A percentile compares a stretch with the other conserved stretches of the same genome.
Evolutionary conservation across 495 filamentous ascomycete genomes (phyloP).

Genomic region (Aspergillus egyptiacus): DNA sequence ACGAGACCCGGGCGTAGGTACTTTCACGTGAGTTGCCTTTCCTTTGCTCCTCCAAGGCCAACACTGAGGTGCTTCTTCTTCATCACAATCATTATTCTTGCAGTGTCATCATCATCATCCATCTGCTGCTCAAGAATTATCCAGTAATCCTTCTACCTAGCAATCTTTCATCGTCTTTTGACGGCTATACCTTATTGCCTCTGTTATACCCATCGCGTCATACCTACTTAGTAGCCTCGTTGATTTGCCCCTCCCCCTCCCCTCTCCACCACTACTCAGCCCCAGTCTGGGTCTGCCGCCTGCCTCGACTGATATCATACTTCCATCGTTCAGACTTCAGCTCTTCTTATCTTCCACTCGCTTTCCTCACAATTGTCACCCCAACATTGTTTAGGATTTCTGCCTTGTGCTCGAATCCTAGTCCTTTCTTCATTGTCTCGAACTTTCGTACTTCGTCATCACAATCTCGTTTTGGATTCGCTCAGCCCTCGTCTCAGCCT

Average conservation of each 20-base stretch:
- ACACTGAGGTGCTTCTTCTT: background rate
- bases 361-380: background rate
- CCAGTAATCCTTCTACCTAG: too few relatives aligned
- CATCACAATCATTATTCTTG: background rate
- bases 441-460: background rate
- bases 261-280: background rate
- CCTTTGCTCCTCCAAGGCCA: background rate
- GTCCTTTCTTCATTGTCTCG: background rate
- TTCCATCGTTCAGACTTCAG: constrained; percentile 1
- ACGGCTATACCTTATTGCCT: too few relatives aligned
- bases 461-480: too few relatives aligned
- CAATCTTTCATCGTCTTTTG: too few relatives aligned
- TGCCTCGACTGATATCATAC: constrained; percentile 1
- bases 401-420: constrained; percentile 1
- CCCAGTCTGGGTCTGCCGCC: background rate
- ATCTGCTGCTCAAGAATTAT: too few relatives aligned
- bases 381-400: constrained; percentile 5
- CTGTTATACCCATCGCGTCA: constrained; percentile 9
- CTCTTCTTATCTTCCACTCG: background rate
- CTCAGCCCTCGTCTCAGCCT: constrained; percentile 4
- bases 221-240: constrained; percentile 5
- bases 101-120: background rate
- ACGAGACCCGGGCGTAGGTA: too few relatives aligned
- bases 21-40: constrained; percentile 12
- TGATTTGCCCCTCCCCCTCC: constrained; percentile 10